Conservation (phyloP, 148 eudicot genomes). For the Beta vulgaris region DNA sequence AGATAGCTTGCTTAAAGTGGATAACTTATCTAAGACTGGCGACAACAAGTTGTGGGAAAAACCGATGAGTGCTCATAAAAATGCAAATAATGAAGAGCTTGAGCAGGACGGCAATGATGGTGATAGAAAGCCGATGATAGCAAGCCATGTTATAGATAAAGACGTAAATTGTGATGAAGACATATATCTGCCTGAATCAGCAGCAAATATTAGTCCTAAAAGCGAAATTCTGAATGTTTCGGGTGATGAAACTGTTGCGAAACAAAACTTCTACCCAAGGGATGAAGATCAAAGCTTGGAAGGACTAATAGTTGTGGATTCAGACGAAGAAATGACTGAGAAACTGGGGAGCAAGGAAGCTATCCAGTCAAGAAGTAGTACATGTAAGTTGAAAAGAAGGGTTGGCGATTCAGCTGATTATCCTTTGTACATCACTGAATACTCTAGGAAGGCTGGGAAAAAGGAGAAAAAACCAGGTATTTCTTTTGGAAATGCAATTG, state of each 20-base stretch:
- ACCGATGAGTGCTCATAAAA: background rate
- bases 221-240: background rate
- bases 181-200: background rate
- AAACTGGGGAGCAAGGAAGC: background rate
- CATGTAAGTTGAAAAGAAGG: constrained; percentile 5
- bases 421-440: constrained; percentile 15
- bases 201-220: background rate
- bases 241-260: background rate
- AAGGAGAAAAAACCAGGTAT: constrained; percentile 4
- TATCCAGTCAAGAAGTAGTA: background rate
- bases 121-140: background rate
- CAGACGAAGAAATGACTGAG: constrained; percentile 10
- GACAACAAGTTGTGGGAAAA: constrained; percentile 8
- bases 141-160: background rate
- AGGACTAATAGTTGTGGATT: constrained; percentile 10
- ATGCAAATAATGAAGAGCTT: background rate
- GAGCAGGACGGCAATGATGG: background rate
- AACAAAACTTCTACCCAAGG: background rate
- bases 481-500: constrained; percentile 12
- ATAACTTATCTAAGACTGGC: background rate
- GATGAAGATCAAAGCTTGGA: background rate
- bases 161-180: background rate
- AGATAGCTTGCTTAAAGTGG: constrained; percentile 8
- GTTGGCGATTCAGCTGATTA: constrained; percentile 15
- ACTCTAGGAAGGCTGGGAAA: background rate